phyloP scores from a whole-genome alignment of 768 basidiomycete genomes.

The Pisolithus sp. region DNA sequence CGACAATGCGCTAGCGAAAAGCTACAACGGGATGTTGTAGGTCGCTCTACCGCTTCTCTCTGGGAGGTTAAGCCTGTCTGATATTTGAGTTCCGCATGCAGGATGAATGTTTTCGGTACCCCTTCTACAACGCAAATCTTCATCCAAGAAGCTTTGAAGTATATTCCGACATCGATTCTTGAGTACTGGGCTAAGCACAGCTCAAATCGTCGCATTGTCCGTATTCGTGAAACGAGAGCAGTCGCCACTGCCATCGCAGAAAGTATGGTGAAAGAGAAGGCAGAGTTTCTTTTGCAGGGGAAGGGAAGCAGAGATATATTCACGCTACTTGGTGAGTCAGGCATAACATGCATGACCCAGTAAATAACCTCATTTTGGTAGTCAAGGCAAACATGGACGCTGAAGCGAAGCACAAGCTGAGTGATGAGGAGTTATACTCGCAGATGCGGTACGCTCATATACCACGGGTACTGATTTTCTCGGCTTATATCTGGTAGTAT shows the following conservation, averaged over 20 bases:
- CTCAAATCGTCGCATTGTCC: constrained; percentile 11
- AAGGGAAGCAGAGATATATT: constrained; percentile 6
- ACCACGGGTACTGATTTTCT: background rate
- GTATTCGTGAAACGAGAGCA: background rate
- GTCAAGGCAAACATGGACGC: constrained; percentile 26
- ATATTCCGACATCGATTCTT: constrained; percentile 27
- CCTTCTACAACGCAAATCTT: constrained; percentile 21
- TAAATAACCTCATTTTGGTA: background rate
- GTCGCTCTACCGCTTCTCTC: background rate
- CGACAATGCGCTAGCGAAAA: constrained; percentile 1
- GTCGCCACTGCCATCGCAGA: constrained; percentile 1
- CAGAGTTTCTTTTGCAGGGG: constrained; percentile 3
- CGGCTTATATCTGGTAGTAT: constrained; percentile 24
- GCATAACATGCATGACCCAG: background rate
- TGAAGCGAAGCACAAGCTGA: constrained; percentile 19
- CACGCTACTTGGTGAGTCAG: constrained; percentile 34
- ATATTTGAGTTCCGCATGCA: background rate
- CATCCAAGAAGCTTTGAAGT: constrained; percentile 24
- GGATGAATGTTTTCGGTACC: constrained; percentile 4
- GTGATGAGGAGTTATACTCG: constrained; percentile 7
- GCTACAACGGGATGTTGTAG: constrained; percentile 3
- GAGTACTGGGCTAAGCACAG: constrained; percentile 29
- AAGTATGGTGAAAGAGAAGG: constrained; percentile 10
- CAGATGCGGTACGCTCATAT: constrained; percentile 15
- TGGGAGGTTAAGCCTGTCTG: background rate